Percentiles rank a stretch among this genome's conserved stretches.
These are phyloP conservation scores for Mycosphaerella sp. DNA, from an alignment of 2,329 filamentous ascomycete species.

Conservation along the genomic window DNA sequence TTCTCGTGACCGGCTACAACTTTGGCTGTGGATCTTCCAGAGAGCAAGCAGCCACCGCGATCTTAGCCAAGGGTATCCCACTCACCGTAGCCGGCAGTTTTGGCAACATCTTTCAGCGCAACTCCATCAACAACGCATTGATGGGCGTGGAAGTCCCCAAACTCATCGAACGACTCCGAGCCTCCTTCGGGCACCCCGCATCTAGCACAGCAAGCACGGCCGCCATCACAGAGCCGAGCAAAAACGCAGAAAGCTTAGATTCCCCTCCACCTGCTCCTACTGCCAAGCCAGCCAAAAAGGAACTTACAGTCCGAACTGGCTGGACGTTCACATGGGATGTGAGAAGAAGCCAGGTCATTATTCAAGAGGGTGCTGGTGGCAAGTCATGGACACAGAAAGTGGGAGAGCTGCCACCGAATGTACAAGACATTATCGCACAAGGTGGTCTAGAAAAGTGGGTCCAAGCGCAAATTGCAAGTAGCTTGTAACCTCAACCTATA, in stretches of 20 bases:
- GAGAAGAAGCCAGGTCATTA: constrained; percentile 59
- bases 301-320: constrained; percentile 65
- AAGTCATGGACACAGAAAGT: constrained; percentile 72
- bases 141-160: constrained; percentile 65
- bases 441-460: constrained; percentile 82
- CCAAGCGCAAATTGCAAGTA: constrained; percentile 55
- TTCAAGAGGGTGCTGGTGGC: constrained; percentile 64
- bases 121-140: constrained; percentile 73
- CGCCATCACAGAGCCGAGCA: constrained; percentile 47
- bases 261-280: constrained; percentile 41
- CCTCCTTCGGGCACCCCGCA: constrained; percentile 45
- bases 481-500: no score
- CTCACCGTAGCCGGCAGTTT: constrained; percentile 77
- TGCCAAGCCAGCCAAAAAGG: constrained; percentile 43
- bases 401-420: constrained; percentile 74
- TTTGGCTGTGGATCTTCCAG: constrained; percentile 78
- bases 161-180: constrained; percentile 60
- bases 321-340: constrained; percentile 85
- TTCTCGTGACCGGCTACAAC: constrained; percentile 80
- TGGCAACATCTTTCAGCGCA: constrained; percentile 74
- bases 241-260: constrained; percentile 48
- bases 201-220: constrained; percentile 28
- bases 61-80: constrained; percentile 72
- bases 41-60: constrained; percentile 83
- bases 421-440: constrained; percentile 72